Conservation (phyloP, 164 flowering plant genomes). For the Umbilicus rupestris region DNA sequence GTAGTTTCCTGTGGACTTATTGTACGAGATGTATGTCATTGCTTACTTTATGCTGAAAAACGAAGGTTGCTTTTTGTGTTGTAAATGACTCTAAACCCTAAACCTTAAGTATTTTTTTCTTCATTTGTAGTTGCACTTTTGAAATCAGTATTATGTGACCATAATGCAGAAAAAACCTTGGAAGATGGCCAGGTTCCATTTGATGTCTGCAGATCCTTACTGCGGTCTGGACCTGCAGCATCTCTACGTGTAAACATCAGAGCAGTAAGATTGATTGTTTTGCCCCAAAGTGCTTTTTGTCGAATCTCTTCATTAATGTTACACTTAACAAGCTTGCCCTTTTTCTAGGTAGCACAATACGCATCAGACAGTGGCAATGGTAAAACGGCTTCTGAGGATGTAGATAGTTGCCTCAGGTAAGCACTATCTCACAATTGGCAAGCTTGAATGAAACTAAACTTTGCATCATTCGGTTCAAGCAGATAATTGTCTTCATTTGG, state of each 20-base stretch:
- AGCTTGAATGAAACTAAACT: background rate
- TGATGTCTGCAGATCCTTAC: slow-evolving; percentile 49
- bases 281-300: background rate
- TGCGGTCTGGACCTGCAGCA: slow-evolving; percentile 90
- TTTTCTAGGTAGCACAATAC: slow-evolving; percentile 84
- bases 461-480: background rate
- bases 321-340: slow-evolving; percentile 11
- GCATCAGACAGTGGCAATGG: slow-evolving; percentile 78
- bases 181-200: slow-evolving; percentile 59
- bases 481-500: background rate
- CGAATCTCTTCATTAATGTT: background rate
- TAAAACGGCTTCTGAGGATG: slow-evolving; percentile 49
- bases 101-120: background rate
- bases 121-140: background rate
- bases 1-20: background rate
- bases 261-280: slow-evolving; percentile 64
- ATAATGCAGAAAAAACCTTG: slow-evolving; percentile 46
- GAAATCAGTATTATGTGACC: background rate
- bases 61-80: background rate
- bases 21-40: background rate
- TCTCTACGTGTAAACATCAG: slow-evolving; percentile 87
- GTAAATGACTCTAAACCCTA: background rate
- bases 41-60: background rate
- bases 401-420: slow-evolving; percentile 90
- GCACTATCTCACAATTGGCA: background rate